Base-by-base conservation (phyloP, 768 basidiomycete species). In the Suillus discolor region DNA sequence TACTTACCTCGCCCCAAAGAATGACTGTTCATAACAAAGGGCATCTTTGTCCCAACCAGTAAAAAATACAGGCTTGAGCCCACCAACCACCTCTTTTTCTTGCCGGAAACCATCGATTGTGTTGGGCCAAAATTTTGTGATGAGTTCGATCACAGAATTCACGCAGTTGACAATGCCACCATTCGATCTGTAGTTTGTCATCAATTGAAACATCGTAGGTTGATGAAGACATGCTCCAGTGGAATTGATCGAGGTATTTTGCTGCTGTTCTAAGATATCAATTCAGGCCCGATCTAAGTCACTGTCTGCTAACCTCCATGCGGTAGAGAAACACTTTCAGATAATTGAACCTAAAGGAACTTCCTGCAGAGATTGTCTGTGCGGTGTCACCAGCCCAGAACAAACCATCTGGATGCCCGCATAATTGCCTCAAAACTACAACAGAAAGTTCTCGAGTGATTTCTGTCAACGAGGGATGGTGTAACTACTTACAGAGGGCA, bases 311-410 rank as follows among this genome's bases (percentile, higher is more conserved):
- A 57, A 89, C 91, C 78, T 92, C 89, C 3, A 87, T 72, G 53
- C 87, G 81, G 64, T 83, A 85, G 36, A 90, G 66, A 67, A 89
- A 90, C 0, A 90, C 84, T 71, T 87, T 91, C 62, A 93, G 71
- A 54, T 91, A 89, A 61, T 89, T 78, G 71, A 93, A 93, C 8
- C 87, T 78, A 69, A 93, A 93, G 0, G 89, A 83, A 66, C 88
- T 90, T 2, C 91, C 91, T 0, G 84, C 83, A 0, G 89, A 87
- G 47, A 93, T 92, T 0, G 90, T 89, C 68, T 93, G 91, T 0
- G 91, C 90, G 0, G 91, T 92, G 71, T 93, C 91, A 0, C 92
- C 91, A 2, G 90, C 91, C 89, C 89, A 92, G 68, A 92, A 89
- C 20, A 91, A 75, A 0, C 91, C 90, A 61, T 89, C 77, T 0